Base-by-base conservation (phyloP, 129 eudicot genomes). In the Kitagawia praeruptora region DNA sequence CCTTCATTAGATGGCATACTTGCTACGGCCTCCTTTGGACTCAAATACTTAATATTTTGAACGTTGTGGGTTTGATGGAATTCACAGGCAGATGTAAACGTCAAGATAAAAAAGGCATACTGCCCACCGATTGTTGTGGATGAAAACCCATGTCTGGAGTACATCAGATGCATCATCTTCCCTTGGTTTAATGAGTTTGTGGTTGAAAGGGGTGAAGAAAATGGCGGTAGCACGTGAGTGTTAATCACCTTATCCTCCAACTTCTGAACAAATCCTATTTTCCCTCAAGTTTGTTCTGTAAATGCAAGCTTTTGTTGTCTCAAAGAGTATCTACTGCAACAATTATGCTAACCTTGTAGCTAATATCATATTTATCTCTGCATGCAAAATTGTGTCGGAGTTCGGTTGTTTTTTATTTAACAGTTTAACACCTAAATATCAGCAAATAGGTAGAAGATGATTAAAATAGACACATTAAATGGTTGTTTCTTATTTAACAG, bases 211-310 rank as follows among this genome's bases (percentile, higher is more conserved):
- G 87, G 84, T 75, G 88, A 85, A 9, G 89, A 89, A 44, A 88
- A 91, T 67, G 98, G 98, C n/a, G 96, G 98, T 75, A 89, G 82
- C 71, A 91, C 89, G 98, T 93, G 79, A 88, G n/a, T n/a, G 98
- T 75, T 27, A 51, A 39, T 79, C 5, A 12, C 67, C n/a, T 80
- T 28, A 10, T 70, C 5, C 47, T 12, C 34, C 16, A 41, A 23
- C 46, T 19, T 23, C 49, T 40, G 16, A n/a, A 31, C 77, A n/a
- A 25, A n/a, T 25, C 56, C 46, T 25, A n/a, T 44, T 45, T 45
- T 1, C 5, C 39, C 58, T 25, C 21, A 13, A 25, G 21, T 5
- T 44, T 74, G 15, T 16, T 19, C 19, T 40, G 38, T 16, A 72
- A 41, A 19, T 41, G 25, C 25, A 41, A 28, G 48, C 19, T 39